Conservation (phyloP, 108 stramenopile species). For the Cyclotella sp. region DNA sequence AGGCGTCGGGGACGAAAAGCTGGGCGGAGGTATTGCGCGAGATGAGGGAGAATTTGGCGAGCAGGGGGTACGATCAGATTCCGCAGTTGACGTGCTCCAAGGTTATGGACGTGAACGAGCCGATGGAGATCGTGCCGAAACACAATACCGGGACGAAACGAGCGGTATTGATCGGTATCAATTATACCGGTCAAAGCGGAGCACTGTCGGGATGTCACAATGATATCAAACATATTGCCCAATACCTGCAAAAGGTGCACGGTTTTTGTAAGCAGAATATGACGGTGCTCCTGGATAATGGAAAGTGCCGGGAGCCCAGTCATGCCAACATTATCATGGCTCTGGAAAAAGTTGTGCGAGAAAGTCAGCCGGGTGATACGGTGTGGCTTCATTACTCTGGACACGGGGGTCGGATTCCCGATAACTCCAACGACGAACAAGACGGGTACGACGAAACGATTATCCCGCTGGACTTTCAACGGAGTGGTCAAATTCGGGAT, state of each 20-base stretch:
- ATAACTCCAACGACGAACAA: slow-evolving; percentile 64
- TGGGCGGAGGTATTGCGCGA: slow-evolving; percentile 68
- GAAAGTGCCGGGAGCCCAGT: slow-evolving; percentile 1
- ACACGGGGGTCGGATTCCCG: slow-evolving; percentile 36
- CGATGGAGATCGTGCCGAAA: slow-evolving; percentile 3
- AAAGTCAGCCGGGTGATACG: slow-evolving; percentile 19
- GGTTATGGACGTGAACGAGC: slow-evolving; percentile 43
- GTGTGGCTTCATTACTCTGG: slow-evolving; percentile 76
- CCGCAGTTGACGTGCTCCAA: slow-evolving; percentile 55
- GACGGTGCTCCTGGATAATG: background rate
- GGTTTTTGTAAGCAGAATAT: slow-evolving; percentile 44
- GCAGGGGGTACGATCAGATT: slow-evolving; percentile 37
- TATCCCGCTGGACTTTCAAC: slow-evolving; percentile 71
- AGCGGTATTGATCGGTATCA: slow-evolving; percentile 73
- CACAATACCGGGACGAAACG: slow-evolving; percentile 43
- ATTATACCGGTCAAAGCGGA: slow-evolving; percentile 65
- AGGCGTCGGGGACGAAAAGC: slow-evolving; percentile 20
- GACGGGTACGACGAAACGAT: slow-evolving; percentile 85
- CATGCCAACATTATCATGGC: slow-evolving; percentile 6
- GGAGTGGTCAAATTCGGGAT: slow-evolving; percentile 75
- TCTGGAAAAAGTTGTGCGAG: background rate
- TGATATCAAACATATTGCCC: slow-evolving; percentile 61
- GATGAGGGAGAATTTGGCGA: slow-evolving; percentile 60
- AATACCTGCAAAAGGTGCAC: slow-evolving; percentile 45
- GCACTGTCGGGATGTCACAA: slow-evolving; percentile 69